phyloP scores from a whole-genome alignment of 1,284 basidiomycete species.

The Pseudozyma flocculosa region DNA sequence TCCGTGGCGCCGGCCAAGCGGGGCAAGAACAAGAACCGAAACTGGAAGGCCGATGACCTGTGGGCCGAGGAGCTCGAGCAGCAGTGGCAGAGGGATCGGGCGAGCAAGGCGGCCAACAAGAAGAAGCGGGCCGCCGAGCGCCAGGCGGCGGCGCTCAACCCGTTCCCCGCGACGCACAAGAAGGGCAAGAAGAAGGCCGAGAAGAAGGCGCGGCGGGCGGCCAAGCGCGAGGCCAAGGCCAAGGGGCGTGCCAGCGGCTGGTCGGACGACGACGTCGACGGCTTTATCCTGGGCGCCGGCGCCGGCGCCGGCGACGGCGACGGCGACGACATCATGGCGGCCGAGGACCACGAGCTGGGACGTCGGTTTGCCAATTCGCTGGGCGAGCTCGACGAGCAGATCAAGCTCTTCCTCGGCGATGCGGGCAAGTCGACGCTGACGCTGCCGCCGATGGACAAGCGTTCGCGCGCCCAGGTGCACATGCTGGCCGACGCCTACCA shows the following conservation, averaged over 20 bases:
- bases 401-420: conserved; percentile 42
- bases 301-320: conserved; percentile 6
- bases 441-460: conserved; percentile 55
- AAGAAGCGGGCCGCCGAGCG: conserved; percentile 57
- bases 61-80: conserved; percentile 68
- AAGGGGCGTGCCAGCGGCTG: conserved; percentile 31
- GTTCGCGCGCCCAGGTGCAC: conserved; percentile 53
- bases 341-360: conserved; percentile 7
- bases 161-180: conserved; percentile 51
- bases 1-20: conserved; percentile 29
- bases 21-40: conserved; percentile 53
- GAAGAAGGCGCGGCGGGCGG: conserved; percentile 37
- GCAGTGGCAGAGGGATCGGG: conserved; percentile 60
- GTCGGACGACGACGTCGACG: conserved; percentile 22
- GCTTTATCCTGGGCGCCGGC: conserved; percentile 13
- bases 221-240: conserved; percentile 33
- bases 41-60: conserved; percentile 65
- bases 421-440: conserved; percentile 42
- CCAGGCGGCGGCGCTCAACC: conserved; percentile 63
- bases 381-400: conserved; percentile 44
- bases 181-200: conserved; percentile 39
- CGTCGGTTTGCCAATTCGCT: conserved; percentile 38
- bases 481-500: conserved; percentile 50
- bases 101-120: conserved; percentile 38
- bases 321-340: conserved; percentile 4